These are phyloP conservation scores for Aspergillus nidulans DNA, from an alignment of 495 filamentous ascomycete genomes.

Conservation along the genomic window DNA sequence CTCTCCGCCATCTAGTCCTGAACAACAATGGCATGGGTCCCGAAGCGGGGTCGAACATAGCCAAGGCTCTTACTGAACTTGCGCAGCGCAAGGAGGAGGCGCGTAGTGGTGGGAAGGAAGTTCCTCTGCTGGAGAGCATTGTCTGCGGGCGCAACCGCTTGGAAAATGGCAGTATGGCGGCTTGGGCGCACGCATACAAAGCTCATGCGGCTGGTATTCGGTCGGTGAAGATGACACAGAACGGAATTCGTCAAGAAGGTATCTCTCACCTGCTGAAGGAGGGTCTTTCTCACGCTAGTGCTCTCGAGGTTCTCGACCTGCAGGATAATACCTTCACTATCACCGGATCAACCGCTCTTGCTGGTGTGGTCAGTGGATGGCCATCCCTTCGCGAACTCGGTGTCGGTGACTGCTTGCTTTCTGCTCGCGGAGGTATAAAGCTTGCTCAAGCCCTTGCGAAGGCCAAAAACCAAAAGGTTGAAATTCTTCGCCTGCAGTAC, in stretches of 20 bases:
- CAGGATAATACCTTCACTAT: conserved; percentile 97
- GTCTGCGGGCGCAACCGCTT: conserved; percentile 93
- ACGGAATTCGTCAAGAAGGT: conserved; percentile 93
- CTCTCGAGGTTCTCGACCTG: conserved; percentile 73
- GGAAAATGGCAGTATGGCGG: conserved; percentile 92
- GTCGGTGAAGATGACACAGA: conserved; percentile 95
- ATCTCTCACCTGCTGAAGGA: conserved; percentile 71
- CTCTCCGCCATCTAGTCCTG: conserved; percentile 85
- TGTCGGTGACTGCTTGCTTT: conserved; percentile 81
- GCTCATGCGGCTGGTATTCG: conserved; percentile 70
- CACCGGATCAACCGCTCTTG: conserved; percentile 71
- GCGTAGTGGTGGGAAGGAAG: conserved; percentile 59
- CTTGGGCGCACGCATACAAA: conserved; percentile 83
- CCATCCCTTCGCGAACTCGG: conserved; percentile 73
- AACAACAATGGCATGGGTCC: conserved; percentile 99
- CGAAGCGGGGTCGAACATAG: conserved; percentile 78
- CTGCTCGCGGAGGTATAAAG: conserved; percentile 69
- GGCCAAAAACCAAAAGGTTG: conserved; percentile 70
- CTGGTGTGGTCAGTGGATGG: conserved; percentile 71
- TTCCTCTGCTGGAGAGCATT: conserved; percentile 83
- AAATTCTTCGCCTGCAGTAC: conserved; percentile 82
- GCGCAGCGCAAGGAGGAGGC: conserved; percentile 78
- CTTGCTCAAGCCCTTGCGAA: conserved; percentile 67
- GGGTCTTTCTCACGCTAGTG: conserved; percentile 63
- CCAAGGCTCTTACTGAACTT: conserved; percentile 69